Percentiles rank a stretch among this genome's conserved stretches.
Conservation (phyloP, 306 rosid species). For the Inga oerstediana region DNA sequence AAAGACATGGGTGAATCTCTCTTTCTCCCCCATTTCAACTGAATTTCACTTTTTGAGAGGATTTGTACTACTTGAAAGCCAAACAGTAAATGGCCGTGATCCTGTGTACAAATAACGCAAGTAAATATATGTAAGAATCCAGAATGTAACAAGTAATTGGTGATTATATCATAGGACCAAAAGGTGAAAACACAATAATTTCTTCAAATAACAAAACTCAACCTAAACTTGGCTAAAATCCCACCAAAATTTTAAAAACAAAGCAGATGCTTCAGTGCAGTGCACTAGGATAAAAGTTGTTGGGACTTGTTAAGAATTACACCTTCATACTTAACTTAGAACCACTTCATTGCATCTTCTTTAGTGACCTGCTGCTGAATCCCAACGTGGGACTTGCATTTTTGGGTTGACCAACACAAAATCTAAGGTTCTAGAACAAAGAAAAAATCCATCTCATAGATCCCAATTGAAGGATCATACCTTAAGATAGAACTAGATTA, state of each 20-base stretch:
- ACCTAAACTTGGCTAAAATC: slow-evolving; percentile 8
- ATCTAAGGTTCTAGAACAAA: slow-evolving; percentile 62
- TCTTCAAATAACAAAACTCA: neutral
- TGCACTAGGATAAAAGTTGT: slow-evolving; percentile 25
- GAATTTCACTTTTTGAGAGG: neutral
- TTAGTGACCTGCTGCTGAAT: slow-evolving; percentile 65
- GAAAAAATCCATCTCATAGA: slow-evolving; percentile 70
- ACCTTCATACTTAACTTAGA: slow-evolving; percentile 50
- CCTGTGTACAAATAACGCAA: neutral
- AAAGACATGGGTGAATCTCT: neutral
- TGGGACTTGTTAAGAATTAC: slow-evolving; percentile 70
- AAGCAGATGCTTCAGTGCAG: neutral
- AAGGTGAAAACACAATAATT: neutral
- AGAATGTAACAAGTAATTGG: neutral
- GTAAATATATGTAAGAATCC: neutral
- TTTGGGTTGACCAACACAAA: slow-evolving; percentile 58
- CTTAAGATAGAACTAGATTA: slow-evolving; percentile 22
- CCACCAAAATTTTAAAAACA: slow-evolving; percentile 30
- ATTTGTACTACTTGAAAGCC: neutral
- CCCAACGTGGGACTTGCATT: slow-evolving; percentile 63
- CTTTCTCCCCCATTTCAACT: neutral
- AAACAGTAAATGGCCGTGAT: neutral
- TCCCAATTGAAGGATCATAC: slow-evolving; percentile 66
- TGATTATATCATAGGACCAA: too few relatives aligned
- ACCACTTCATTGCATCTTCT: slow-evolving; percentile 72